A percentile compares a stretch with the other conserved stretches of the same genome.
These are phyloP conservation scores for Scleromitrula shiraiana DNA, from an alignment of 2,329 filamentous ascomycete genomes.

Conservation along the genomic window DNA sequence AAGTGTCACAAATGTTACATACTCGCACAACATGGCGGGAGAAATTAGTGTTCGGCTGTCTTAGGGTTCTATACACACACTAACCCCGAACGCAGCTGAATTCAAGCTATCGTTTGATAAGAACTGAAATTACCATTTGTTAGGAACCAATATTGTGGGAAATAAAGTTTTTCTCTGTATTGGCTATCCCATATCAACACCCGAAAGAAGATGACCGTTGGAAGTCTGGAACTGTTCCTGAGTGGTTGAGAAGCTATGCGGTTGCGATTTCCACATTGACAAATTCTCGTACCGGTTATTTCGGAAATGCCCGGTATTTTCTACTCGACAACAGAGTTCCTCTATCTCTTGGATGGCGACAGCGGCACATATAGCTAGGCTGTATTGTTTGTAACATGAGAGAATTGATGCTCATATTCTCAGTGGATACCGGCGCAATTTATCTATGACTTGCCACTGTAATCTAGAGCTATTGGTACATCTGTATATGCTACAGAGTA, in stretches of 20 bases:
- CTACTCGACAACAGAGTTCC: too few species aligned
- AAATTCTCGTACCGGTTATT: background rate
- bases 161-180: too few species aligned
- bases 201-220: background rate
- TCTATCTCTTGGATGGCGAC: too few species aligned
- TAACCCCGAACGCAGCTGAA: background rate
- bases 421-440: background rate
- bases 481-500: background rate
- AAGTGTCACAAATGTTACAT: constrained; percentile 3
- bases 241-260: background rate
- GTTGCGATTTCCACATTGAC: background rate
- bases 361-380: too few species aligned
- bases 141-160: background rate
- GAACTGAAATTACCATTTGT: background rate
- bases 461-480: background rate
- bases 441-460: background rate
- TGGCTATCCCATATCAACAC: too few species aligned
- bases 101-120: background rate
- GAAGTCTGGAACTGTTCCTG: background rate
- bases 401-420: background rate
- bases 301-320: background rate
- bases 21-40: constrained; percentile 8
- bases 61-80: background rate
- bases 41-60: constrained; percentile 7
- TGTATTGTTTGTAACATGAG: constrained; percentile 3